Evolutionary conservation across 2,329 filamentous ascomycete species (phyloP), one percentile per base, ranked within the genome.

Genomic region (Xylariaceae sp.): DNA sequence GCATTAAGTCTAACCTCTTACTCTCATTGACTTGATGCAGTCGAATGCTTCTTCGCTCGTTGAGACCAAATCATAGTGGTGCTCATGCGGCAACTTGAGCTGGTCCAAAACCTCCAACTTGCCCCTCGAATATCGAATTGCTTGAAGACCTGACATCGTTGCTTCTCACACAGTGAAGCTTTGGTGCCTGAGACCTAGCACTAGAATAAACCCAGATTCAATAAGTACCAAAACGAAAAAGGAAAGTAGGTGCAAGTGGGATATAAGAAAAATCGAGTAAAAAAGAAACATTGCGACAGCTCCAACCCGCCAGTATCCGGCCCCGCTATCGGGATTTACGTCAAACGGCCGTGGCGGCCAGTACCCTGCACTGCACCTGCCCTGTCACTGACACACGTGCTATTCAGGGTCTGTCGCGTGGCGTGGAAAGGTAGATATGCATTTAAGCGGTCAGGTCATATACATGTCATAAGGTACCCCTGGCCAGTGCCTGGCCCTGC

Each of bases 21-120:
- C 81, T 37, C 81, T 69, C 87, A 93, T 93, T 13, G 85, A 76
- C 54, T 81, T 82, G 67, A 93, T 93, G 55, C 85, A 87, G 61
- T 89, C 83, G 67, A 88, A 93, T 29, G 85, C 87, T 65, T 89
- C 84, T 53, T 83, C 77, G 48, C 81, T 78, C 9, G 78, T 85
- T 22, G 74, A 74, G 39, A 91, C 78, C 49, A 76, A 63, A 56
- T 91, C 85, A 63, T 90, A 93, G 62, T 87, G 79, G 57, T 87
- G 83, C 53, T 86, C 80, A 59, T 93, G 87, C 12, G 87, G 87
- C 17, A 93, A 75, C 48, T 81, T 79, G n/a, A 93, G 79, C 68
- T 93, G 87, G 64, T 93, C 86, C 41, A 93, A 77, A 50, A 93
- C 87, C 52, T 87, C 74, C 43, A 93, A 73, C 62, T 76, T 76